Evolutionary conservation across 768 basidiomycete species (phyloP).

Genomic region (Collybia sordida): DNA sequence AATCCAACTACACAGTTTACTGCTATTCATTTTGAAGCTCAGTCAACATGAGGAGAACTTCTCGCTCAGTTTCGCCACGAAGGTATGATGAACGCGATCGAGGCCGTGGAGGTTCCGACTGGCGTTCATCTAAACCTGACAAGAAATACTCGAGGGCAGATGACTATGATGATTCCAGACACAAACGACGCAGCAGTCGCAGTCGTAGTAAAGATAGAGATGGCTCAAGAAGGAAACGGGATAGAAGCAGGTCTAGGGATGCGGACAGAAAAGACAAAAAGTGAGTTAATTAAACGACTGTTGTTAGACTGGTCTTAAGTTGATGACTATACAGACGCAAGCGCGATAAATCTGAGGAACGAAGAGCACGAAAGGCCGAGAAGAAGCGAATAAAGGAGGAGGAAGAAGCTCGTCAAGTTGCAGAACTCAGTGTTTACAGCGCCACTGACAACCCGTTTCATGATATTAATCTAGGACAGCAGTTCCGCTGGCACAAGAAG

Average conservation of each 20-base stretch:
- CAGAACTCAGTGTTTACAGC: constrained; percentile 95
- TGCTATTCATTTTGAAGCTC: no score
- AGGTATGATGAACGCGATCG: constrained; percentile 36
- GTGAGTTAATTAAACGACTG: constrained; percentile 25
- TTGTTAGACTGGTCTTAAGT: background rate
- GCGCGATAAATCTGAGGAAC: constrained; percentile 84
- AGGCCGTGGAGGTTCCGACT: constrained; percentile 32
- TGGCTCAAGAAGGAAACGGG: constrained; percentile 21
- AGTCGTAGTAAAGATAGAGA: constrained; percentile 28
- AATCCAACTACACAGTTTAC: no score
- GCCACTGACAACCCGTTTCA: constrained; percentile 98
- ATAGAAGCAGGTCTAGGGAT: constrained; percentile 38
- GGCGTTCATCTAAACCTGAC: constrained; percentile 33
- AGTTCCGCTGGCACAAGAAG: constrained; percentile 99
- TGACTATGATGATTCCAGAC: constrained; percentile 26
- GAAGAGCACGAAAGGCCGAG: constrained; percentile 82
- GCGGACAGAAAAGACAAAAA: constrained; percentile 45
- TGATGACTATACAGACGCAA: constrained; percentile 54
- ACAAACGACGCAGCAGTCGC: constrained; percentile 28
- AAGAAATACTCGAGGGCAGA: constrained; percentile 27
- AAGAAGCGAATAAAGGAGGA: constrained; percentile 82
- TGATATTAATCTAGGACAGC: constrained; percentile 93
- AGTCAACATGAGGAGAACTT: constrained; percentile 22
- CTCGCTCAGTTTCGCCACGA: constrained; percentile 52
- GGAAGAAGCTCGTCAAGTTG: constrained; percentile 89